phyloP scores from a whole-genome alignment of 345 rosid genomes.

The Melaleuca quinquenervia region DNA sequence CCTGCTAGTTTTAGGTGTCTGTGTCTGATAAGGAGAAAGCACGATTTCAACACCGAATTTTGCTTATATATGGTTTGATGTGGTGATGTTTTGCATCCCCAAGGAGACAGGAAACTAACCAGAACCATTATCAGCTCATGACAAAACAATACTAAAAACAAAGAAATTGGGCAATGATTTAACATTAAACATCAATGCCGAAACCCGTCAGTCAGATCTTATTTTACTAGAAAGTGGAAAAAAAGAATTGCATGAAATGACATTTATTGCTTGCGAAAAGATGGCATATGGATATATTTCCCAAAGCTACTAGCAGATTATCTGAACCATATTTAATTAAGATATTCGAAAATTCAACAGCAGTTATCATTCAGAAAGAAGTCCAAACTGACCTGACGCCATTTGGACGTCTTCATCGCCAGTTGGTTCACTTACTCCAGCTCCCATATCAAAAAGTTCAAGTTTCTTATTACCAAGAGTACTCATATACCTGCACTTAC shows the following conservation, averaged over 20 bases:
- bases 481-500: conserved; percentile 62
- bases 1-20: not conserved
- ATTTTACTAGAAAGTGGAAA: not conserved
- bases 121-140: not conserved
- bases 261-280: not conserved
- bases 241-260: not conserved
- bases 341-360: not conserved
- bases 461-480: conserved; percentile 86
- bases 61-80: not conserved
- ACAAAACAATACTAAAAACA: not conserved
- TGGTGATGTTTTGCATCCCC: not conserved
- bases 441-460: conserved; percentile 88
- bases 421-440: conserved; percentile 82
- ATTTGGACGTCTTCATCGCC: conserved; percentile 80
- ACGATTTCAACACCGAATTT: not conserved
- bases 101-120: not conserved
- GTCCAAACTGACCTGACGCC: conserved; percentile 58
- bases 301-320: not conserved
- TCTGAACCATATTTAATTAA: not conserved
- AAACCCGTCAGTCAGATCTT: not conserved
- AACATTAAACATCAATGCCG: not conserved
- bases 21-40: not conserved
- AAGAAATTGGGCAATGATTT: not conserved
- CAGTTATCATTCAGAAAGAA: not conserved
- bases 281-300: not conserved